phyloP scores from a whole-genome alignment of 1,284 basidiomycete genomes.

The Coniferiporia sulphurascens region DNA sequence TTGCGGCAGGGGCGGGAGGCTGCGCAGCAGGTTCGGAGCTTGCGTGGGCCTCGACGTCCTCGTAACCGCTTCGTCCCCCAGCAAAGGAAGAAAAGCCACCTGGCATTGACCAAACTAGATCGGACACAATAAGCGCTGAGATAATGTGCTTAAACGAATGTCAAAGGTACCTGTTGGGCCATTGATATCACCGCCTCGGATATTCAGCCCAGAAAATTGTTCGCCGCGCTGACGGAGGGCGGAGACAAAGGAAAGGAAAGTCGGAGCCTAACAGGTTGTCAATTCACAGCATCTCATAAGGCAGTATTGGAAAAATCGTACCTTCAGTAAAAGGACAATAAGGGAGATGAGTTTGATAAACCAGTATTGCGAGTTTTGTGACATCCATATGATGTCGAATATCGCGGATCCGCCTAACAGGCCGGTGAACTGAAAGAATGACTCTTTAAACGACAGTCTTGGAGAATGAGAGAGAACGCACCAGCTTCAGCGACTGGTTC shows the following conservation, averaged over 20 bases:
- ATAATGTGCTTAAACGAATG: background rate
- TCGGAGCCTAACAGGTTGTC: conserved; percentile 40
- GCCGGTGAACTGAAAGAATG: conserved; percentile 51
- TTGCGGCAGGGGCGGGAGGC: background rate
- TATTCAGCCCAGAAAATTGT: conserved; percentile 53
- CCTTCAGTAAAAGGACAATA: conserved; percentile 65
- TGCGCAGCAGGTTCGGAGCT: conserved; percentile 11
- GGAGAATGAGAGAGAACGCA: conserved; percentile 28
- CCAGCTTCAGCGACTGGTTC: conserved; percentile 56
- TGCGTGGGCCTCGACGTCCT: conserved; percentile 35
- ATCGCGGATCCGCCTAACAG: conserved; percentile 55
- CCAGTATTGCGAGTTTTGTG: conserved; percentile 47
- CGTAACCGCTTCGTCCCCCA: conserved; percentile 59
- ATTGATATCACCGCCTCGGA: conserved; percentile 46
- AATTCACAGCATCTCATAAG: background rate
- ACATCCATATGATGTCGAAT: conserved; percentile 70
- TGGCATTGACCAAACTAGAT: conserved; percentile 79
- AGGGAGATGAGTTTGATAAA: conserved; percentile 54
- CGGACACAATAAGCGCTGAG: background rate
- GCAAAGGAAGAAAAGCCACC: conserved; percentile 57
- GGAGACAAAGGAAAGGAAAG: conserved; percentile 49
- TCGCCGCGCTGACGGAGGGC: conserved; percentile 59
- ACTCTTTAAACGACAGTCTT: background rate
- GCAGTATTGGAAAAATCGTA: conserved; percentile 24
- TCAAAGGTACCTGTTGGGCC: conserved; percentile 57